These are phyloP conservation scores for Aphanomyces euteiches DNA, from an alignment of 352 stramenopile genomes.

Conservation along the genomic window DNA sequence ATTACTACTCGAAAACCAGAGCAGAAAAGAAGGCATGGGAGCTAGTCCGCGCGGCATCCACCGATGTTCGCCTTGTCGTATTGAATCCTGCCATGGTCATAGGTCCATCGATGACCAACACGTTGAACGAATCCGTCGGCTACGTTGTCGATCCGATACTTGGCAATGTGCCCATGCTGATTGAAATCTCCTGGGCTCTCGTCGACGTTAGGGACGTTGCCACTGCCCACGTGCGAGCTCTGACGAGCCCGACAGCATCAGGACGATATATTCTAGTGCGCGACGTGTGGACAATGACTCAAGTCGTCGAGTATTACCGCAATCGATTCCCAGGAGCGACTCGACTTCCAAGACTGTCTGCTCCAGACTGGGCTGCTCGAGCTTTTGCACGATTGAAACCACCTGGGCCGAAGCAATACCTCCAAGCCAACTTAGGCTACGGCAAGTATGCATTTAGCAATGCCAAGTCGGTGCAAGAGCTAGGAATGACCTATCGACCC, in stretches of 20 bases:
- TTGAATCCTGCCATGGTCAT: conserved; percentile 31
- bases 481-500: not conserved
- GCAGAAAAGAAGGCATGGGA: conserved; percentile 32
- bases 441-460: not conserved
- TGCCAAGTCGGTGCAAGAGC: not conserved
- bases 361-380: not conserved
- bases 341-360: not conserved
- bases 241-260: not conserved
- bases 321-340: not conserved
- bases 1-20: conserved; percentile 32
- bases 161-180: conserved; percentile 5
- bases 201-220: conserved; percentile 35
- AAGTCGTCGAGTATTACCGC: not conserved
- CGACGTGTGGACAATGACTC: not conserved
- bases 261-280: conserved; percentile 21
- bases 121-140: conserved; percentile 27
- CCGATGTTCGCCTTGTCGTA: conserved; percentile 21
- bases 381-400: not conserved
- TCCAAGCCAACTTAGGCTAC: not conserved
- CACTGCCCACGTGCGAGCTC: conserved; percentile 22
- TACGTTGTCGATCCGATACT: not conserved
- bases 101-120: conserved; percentile 29
- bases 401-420: not conserved
- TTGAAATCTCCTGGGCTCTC: conserved; percentile 11
- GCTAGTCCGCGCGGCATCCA: conserved; percentile 1